Evolutionary conservation across 768 basidiomycete species (phyloP).

Genomic region (Botryobasidium botryosum): DNA sequence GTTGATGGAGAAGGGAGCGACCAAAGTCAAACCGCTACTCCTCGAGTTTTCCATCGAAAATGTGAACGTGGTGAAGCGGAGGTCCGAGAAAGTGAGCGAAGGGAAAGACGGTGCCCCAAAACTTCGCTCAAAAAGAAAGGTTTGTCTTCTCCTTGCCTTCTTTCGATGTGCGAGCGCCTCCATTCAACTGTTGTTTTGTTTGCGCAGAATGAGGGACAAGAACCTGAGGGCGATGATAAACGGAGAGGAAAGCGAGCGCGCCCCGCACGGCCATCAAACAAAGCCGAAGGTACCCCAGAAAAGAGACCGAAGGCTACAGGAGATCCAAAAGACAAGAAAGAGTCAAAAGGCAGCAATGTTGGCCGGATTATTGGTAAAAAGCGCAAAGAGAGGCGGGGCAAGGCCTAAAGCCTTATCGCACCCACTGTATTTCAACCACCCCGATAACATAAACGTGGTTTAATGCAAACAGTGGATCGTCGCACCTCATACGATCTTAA

Average conservation of each 20-base stretch:
- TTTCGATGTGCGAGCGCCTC: background rate
- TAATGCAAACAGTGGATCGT: too few relatives aligned
- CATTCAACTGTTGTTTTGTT: background rate
- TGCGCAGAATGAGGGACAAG: background rate
- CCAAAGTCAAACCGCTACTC: slow-evolving; percentile 40
- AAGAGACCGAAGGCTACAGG: background rate
- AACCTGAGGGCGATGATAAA: background rate
- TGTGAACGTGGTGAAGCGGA: slow-evolving; percentile 67
- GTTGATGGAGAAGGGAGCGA: slow-evolving; percentile 19
- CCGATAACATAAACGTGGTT: too few relatives aligned
- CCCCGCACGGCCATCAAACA: background rate
- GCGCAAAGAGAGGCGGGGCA: background rate
- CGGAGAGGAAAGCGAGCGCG: too few relatives aligned
- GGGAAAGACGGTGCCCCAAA: background rate
- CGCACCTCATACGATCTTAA: slow-evolving; percentile 1
- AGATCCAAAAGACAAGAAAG: background rate
- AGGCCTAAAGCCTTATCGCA: too few relatives aligned
- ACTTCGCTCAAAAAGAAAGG: background rate
- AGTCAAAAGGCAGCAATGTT: background rate
- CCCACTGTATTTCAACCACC: too few relatives aligned
- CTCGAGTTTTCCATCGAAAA: slow-evolving; percentile 98
- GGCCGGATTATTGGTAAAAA: background rate
- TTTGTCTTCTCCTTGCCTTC: background rate
- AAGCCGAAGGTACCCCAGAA: background rate
- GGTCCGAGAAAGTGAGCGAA: slow-evolving; percentile 32